Evolutionary conservation across 768 basidiomycete species (phyloP).

Genomic region (Heimioporus sp.): DNA sequence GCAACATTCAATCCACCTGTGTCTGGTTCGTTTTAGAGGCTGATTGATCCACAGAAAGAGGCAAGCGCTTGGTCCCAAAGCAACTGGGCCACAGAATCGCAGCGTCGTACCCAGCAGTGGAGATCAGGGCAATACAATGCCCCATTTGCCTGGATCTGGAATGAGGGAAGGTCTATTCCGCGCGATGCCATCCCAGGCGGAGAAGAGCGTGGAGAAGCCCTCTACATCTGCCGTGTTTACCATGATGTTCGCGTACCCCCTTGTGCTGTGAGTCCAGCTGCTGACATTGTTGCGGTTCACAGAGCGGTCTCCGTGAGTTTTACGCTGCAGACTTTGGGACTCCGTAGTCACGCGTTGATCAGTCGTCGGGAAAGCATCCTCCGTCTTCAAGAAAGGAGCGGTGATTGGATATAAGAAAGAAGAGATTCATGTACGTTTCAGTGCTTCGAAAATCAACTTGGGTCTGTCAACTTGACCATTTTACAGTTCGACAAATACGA

Average conservation of each 20-base stretch:
- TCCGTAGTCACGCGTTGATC: conserved; percentile 3
- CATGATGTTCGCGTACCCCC: conserved; percentile 43
- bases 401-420: conserved; percentile 60
- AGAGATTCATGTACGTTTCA: conserved; percentile 49
- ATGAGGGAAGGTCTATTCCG: conserved; percentile 59
- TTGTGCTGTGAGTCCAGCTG: neutral
- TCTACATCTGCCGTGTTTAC: conserved; percentile 63
- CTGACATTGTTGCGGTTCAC: conserved; percentile 9
- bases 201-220: conserved; percentile 45
- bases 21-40: neutral
- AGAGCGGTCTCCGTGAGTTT: conserved; percentile 55
- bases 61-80: conserved; percentile 47
- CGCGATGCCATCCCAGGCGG: conserved; percentile 55
- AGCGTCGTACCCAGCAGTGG: conserved; percentile 50
- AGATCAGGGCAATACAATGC: conserved; percentile 39
- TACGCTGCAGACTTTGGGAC: neutral
- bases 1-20: neutral
- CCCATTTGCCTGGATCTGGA: conserved; percentile 63
- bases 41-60: conserved; percentile 39
- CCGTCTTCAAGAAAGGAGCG: conserved; percentile 56
- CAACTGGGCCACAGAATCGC: conserved; percentile 59
- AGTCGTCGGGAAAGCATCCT: conserved; percentile 70
- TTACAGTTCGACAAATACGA: conserved; percentile 61
- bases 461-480: neutral
- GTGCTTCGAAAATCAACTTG: conserved; percentile 3